Evolutionary conservation across 495 filamentous ascomycete species (phyloP).

Genomic region (Penicillium egyptiacum): DNA sequence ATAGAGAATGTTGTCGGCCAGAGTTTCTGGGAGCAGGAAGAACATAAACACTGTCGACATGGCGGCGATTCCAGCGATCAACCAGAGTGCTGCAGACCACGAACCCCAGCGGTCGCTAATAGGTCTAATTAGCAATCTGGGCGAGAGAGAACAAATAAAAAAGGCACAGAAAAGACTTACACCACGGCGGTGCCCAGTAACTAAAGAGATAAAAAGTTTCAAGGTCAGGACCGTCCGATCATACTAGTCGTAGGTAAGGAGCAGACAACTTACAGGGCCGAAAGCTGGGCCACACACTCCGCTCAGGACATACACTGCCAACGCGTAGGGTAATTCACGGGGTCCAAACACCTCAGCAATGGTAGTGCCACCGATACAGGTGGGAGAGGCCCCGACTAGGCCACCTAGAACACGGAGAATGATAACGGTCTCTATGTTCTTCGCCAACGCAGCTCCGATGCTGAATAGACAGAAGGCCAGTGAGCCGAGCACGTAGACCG

Average conservation of each 20-base stretch:
- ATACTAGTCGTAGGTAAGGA: no score
- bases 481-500: conserved; percentile 45
- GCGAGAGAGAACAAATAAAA: neutral
- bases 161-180: neutral
- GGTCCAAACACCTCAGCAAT: conserved; percentile 13
- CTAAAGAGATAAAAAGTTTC: neutral
- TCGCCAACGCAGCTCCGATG: conserved; percentile 42
- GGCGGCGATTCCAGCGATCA: conserved; percentile 33
- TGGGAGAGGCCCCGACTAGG: conserved; percentile 45
- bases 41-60: conserved; percentile 41
- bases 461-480: conserved; percentile 48
- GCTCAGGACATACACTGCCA: conserved; percentile 18
- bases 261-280: conserved; percentile 11
- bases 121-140: neutral
- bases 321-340: conserved; percentile 12
- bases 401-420: conserved; percentile 51
- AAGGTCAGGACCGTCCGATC: no score
- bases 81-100: conserved; percentile 16
- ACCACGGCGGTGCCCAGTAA: conserved; percentile 5
- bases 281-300: conserved; percentile 19
- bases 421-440: conserved; percentile 46
- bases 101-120: conserved; percentile 10
- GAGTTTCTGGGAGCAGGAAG: conserved; percentile 51
- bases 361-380: conserved; percentile 31
- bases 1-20: conserved; percentile 51